phyloP scores from a whole-genome alignment of 2,329 filamentous ascomycete species.

The Colletotrichum eremochloae region DNA sequence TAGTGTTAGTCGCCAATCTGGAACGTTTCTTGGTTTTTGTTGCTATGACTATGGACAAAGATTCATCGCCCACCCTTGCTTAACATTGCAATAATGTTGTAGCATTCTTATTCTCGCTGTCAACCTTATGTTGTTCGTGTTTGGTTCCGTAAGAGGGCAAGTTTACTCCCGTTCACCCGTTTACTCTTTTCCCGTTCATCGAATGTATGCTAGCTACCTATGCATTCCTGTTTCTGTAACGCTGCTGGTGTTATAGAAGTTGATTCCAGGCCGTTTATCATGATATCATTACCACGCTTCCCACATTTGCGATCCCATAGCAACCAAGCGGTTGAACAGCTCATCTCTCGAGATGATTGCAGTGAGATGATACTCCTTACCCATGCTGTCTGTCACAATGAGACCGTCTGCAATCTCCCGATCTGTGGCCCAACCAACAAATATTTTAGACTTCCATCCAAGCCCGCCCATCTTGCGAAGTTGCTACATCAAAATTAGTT shows the following conservation, averaged over 20 bases:
- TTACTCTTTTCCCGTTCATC: too few species aligned
- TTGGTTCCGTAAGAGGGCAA: not conserved
- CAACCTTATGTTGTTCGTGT: too few species aligned
- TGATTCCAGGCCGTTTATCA: not conserved
- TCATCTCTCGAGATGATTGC: constrained; percentile 81
- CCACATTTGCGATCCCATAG: constrained; percentile 87
- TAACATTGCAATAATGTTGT: too few species aligned
- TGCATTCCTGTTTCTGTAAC: not conserved
- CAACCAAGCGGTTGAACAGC: constrained; percentile 82
- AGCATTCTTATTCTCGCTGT: not conserved
- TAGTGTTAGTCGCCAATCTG: too few species aligned
- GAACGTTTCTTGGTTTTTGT: too few species aligned
- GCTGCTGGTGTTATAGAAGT: not conserved
- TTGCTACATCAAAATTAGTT: constrained; percentile 55
- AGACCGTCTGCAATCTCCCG: constrained; percentile 82
- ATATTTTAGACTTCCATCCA: constrained; percentile 86
- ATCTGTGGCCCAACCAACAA: constrained; percentile 83
- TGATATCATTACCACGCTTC: constrained; percentile 71
- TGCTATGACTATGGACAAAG: too few species aligned
- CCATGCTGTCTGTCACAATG: constrained; percentile 71
- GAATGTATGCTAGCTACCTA: too few species aligned
- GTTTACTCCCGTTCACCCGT: not conserved
- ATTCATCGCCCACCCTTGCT: too few species aligned
- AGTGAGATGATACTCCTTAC: constrained; percentile 73
- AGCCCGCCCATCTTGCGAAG: constrained; percentile 84